phyloP scores from a whole-genome alignment of 2,329 filamentous ascomycete species.

The Exophiala lecanii-corni region DNA sequence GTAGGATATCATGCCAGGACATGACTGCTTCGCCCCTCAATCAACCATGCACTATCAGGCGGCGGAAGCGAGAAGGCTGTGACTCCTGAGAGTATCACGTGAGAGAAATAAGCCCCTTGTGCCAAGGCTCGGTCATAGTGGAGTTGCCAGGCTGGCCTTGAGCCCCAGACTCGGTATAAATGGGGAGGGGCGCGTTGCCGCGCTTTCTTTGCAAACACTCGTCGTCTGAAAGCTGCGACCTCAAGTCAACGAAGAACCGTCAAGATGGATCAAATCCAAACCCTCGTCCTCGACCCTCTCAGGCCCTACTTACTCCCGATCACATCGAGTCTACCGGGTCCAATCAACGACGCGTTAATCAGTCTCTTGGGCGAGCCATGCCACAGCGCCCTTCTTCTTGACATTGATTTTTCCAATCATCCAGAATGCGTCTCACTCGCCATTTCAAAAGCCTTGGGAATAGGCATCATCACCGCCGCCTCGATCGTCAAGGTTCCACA shows the following conservation, averaged over 20 bases:
- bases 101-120: too few species aligned
- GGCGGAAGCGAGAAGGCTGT: too few species aligned
- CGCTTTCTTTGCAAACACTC: too few species aligned
- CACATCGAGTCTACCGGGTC: slow-evolving; percentile 67
- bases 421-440: slow-evolving; percentile 80
- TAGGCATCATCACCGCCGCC: slow-evolving; percentile 87
- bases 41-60: too few species aligned
- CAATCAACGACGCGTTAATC: slow-evolving; percentile 68
- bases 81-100: too few species aligned
- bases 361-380: slow-evolving; percentile 78
- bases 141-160: slow-evolving; percentile 2
- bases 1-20: too few species aligned
- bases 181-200: too few species aligned
- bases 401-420: slow-evolving; percentile 70
- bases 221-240: too few species aligned
- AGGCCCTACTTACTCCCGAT: slow-evolving; percentile 57
- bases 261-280: slow-evolving; percentile 41
- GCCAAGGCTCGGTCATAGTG: too few species aligned
- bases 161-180: too few species aligned
- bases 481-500: slow-evolving; percentile 95
- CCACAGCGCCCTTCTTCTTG: slow-evolving; percentile 79
- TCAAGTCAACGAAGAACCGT: neutral
- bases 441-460: slow-evolving; percentile 85
- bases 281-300: slow-evolving; percentile 38
- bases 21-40: too few species aligned